These are phyloP conservation scores for Zostera marina DNA, from an alignment of 116 monocot species.

Conservation along the genomic window DNA sequence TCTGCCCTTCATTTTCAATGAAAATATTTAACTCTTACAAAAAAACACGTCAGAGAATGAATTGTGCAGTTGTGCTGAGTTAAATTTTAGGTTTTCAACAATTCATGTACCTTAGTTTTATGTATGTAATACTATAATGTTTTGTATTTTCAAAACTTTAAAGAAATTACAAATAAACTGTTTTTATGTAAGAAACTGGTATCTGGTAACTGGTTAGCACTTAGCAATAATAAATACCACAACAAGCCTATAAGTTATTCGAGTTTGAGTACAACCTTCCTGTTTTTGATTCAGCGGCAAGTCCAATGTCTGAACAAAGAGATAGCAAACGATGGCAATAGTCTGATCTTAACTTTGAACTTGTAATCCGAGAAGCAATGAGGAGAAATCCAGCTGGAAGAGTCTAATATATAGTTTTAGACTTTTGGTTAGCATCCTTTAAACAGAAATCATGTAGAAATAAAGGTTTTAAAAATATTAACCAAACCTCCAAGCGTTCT, in stretches of 20 bases:
- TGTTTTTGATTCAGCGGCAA: conserved; percentile 86
- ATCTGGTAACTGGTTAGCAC: too few species aligned
- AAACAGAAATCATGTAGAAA: conserved; percentile 1
- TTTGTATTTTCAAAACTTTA: too few species aligned
- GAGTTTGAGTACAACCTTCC: conserved; percentile 49
- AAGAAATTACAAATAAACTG: too few species aligned
- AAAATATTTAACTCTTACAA: too few species aligned
- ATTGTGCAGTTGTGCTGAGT: too few species aligned
- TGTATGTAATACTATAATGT: too few species aligned
- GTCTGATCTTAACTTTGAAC: conserved; percentile 63
- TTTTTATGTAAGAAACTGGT: too few species aligned
- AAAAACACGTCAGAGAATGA: too few species aligned
- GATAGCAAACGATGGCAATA: conserved; percentile 84
- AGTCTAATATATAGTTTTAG: conserved; percentile 39
- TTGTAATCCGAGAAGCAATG: conserved; percentile 69
- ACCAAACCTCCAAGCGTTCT: conserved; percentile 69
- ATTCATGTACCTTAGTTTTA: too few species aligned
- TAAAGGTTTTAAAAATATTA: neutral
- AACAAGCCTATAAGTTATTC: neutral
- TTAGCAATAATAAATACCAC: neutral
- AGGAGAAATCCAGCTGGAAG: conserved; percentile 93
- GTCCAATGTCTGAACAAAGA: conserved; percentile 97
- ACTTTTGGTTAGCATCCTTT: neutral
- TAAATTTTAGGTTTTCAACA: too few species aligned
- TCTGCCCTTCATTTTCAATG: too few species aligned